Evolutionary conservation across 2,329 filamentous ascomycete genomes (phyloP).

Genomic region (Colletotrichum tabaci): DNA sequence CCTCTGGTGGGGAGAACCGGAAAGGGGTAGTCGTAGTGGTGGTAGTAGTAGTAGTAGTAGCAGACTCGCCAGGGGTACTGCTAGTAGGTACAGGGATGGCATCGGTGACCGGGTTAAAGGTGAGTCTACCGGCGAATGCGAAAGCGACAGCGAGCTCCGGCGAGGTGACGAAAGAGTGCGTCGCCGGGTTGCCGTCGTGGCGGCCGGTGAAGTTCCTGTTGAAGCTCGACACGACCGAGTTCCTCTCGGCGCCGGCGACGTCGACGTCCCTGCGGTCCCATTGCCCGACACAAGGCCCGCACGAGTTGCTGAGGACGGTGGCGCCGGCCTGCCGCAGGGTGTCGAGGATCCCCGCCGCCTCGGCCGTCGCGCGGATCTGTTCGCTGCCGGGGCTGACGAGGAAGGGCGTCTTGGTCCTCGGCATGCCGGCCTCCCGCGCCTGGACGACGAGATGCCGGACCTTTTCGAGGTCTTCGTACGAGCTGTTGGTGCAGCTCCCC

Average conservation of each 20-base stretch:
- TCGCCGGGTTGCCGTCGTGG: conserved; percentile 58
- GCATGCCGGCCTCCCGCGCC: conserved; percentile 49
- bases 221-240: conserved; percentile 53
- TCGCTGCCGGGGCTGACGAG: conserved; percentile 53
- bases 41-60: conserved; percentile 10
- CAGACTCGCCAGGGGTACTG: not conserved
- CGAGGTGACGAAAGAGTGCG: conserved; percentile 64
- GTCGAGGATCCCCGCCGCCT: conserved; percentile 49
- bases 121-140: conserved; percentile 56
- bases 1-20: conserved; percentile 48
- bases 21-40: conserved; percentile 12
- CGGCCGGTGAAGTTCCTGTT: conserved; percentile 56
- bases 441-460: conserved; percentile 49
- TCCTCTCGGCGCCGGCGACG: conserved; percentile 46
- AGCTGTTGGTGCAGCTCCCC: conserved; percentile 55
- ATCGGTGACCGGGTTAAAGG: conserved; percentile 51
- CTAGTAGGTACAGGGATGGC: conserved; percentile 29
- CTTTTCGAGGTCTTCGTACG: conserved; percentile 54
- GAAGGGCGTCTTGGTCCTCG: conserved; percentile 49
- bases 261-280: conserved; percentile 54
- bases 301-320: conserved; percentile 51
- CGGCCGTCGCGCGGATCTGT: conserved; percentile 51
- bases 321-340: conserved; percentile 49
- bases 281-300: conserved; percentile 53
- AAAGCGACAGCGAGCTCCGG: conserved; percentile 62